A percentile compares a stretch with the other conserved stretches of the same genome.
Evolutionary conservation across 306 rosid species (phyloP).

Genomic region (Cercis canadensis): DNA sequence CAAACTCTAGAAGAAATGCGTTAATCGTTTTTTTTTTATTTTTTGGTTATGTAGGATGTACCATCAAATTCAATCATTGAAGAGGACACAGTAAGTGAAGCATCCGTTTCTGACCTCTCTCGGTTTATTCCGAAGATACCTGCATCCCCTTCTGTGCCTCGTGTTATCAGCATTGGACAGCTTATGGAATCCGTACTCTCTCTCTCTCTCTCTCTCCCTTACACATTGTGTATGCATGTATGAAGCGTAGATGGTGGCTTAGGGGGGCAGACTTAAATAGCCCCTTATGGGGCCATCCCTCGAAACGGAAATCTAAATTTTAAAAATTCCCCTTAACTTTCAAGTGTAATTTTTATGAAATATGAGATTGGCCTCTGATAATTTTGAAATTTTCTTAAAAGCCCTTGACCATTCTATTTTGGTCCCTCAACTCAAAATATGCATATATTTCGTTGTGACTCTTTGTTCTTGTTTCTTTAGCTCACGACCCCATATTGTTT

Average conservation of each 20-base stretch:
- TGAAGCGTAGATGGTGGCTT: neutral
- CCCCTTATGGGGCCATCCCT: too few relatives aligned
- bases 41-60: too few relatives aligned
- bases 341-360: too few relatives aligned
- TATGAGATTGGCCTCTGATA: too few relatives aligned
- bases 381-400: too few relatives aligned
- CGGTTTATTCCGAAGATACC: slow-evolving; percentile 74
- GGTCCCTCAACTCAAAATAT: neutral
- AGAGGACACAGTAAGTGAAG: slow-evolving; percentile 84
- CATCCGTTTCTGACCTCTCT: slow-evolving; percentile 75
- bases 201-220: slow-evolving; percentile 13
- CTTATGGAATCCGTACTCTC: slow-evolving; percentile 84
- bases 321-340: too few relatives aligned
- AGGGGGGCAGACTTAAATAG: too few relatives aligned
- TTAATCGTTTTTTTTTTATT: too few relatives aligned
- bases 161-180: slow-evolving; percentile 87
- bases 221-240: slow-evolving; percentile 2
- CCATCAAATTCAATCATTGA: slow-evolving; percentile 66
- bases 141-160: slow-evolving; percentile 61
- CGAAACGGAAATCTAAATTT: too few relatives aligned
- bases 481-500: slow-evolving; percentile 28
- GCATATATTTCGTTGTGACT: neutral
- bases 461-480: neutral
- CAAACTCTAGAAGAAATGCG: too few relatives aligned
- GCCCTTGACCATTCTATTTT: too few relatives aligned